These are phyloP conservation scores for Cystobasidium sp. DNA, from an alignment of 1,284 basidiomycete species.

Conservation along the genomic window DNA sequence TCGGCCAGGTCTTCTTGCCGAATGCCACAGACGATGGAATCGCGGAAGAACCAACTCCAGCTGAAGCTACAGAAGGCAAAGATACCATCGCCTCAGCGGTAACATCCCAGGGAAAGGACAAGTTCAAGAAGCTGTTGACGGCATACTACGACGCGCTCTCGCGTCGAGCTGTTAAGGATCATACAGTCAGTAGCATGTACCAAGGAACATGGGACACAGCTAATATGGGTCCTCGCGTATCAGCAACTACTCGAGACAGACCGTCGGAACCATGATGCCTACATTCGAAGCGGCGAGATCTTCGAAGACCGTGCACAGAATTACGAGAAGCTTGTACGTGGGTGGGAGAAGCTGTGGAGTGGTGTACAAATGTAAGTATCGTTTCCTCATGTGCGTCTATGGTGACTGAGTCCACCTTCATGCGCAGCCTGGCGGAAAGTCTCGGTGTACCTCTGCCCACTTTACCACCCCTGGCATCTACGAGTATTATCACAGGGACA, in stretches of 20 bases:
- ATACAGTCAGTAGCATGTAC: constrained; percentile 67
- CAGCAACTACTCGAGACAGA: constrained; percentile 96
- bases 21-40: constrained; percentile 82
- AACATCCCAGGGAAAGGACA: constrained; percentile 65
- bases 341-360: constrained; percentile 84
- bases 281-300: constrained; percentile 97
- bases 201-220: neutral
- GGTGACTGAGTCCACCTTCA: neutral
- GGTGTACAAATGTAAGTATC: constrained; percentile 76
- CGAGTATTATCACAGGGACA: constrained; percentile 46
- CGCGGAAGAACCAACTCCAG: constrained; percentile 66
- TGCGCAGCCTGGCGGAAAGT: constrained; percentile 81
- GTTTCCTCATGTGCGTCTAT: neutral
- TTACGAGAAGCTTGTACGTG: constrained; percentile 96
- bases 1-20: constrained; percentile 78
- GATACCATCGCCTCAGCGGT: constrained; percentile 75
- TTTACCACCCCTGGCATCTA: constrained; percentile 75
- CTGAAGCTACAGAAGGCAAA: constrained; percentile 58
- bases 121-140: constrained; percentile 90
- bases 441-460: constrained; percentile 78
- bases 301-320: constrained; percentile 98
- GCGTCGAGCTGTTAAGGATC: constrained; percentile 88
- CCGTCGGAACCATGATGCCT: constrained; percentile 93
- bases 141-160: constrained; percentile 89
- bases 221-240: neutral